A percentile compares a stretch with the other conserved stretches of the same genome.
These are phyloP conservation scores for Didymella sp. DNA, from an alignment of 2,329 filamentous ascomycete species.

Conservation along the genomic window DNA sequence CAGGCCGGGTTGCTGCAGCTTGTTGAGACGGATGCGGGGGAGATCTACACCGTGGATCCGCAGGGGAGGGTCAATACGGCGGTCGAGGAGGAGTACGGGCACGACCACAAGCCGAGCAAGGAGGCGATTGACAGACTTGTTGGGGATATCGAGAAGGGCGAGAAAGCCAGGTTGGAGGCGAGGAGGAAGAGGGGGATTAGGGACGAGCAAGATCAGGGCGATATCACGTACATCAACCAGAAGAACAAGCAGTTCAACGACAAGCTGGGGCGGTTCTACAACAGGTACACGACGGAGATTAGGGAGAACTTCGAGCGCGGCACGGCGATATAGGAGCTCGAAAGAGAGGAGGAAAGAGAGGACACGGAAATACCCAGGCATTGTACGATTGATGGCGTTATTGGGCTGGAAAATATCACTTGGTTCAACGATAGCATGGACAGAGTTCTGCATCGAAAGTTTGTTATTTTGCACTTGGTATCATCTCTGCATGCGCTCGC, in stretches of 20 bases:
- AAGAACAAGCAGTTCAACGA: constrained; percentile 99
- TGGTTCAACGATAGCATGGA: not conserved
- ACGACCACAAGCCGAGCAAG: constrained; percentile 85
- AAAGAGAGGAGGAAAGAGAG: not conserved
- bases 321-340: constrained; percentile 76
- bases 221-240: constrained; percentile 99
- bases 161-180: constrained; percentile 86
- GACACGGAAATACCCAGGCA: constrained; percentile 38
- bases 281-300: constrained; percentile 98
- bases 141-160: constrained; percentile 83
- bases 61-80: constrained; percentile 91
- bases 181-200: constrained; percentile 77
- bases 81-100: constrained; percentile 79
- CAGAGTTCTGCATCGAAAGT: not conserved
- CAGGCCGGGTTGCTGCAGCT: constrained; percentile 86
- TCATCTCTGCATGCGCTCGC: constrained; percentile 3
- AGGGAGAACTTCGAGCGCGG: constrained; percentile 96
- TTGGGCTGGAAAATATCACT: not conserved
- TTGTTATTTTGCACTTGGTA: constrained; percentile 10
- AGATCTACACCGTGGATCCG: constrained; percentile 91
- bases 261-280: constrained; percentile 94
- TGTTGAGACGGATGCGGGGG: constrained; percentile 86
- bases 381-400: constrained; percentile 17
- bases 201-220: constrained; percentile 75
- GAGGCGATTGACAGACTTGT: constrained; percentile 89